Evolutionary conservation across 441 rosid species (phyloP), one percentile per base, ranked within the genome.

Genomic region (Bruguiera hainesii): DNA sequence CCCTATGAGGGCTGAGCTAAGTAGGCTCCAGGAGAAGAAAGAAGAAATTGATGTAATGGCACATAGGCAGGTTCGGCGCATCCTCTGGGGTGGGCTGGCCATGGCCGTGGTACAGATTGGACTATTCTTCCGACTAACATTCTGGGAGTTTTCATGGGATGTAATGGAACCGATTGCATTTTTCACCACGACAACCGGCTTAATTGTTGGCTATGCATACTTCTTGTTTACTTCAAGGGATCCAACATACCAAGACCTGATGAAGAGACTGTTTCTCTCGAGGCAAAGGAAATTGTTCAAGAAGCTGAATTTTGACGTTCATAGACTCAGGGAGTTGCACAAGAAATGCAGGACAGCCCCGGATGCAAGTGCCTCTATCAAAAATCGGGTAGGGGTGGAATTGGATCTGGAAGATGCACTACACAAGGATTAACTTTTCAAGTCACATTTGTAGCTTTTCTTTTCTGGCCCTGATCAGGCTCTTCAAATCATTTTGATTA

Each of bases 71-170:
- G 99, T 92, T 33, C 84, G 89, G 2, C 82, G 89, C 70, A 80
- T 88, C 63, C 96, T 95, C 7, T 92, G 91, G 90, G 15, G 64
- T 6, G 98, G 98, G 64, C 87, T 95, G 11, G 98, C 90, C 8
- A 49, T 84, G n/a, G 68, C 87, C 1, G 61, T 89, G 26, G 46
- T 79, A 25, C 98, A 87, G 61, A 78, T 89, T 3, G 79, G 81
- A 1, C 80, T 88, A 16, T 90, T 91, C 72, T 81, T 95, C 71
- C 78, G 99, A 39, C 79, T 95, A 56, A 95, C 98, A 0, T 92
- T 91, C 77, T 95, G 98, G 98, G 99, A 90, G 77, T 87, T 95
- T 74, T 90, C 98, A 4, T 95, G 99, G 99, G 99, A 95, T 78
- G 95, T 95, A 20, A 95, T 91, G 99, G 99, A 95, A 74, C 98